Base-by-base conservation (phyloP, 306 rosid genomes). In the Inga leiocalycina region DNA sequence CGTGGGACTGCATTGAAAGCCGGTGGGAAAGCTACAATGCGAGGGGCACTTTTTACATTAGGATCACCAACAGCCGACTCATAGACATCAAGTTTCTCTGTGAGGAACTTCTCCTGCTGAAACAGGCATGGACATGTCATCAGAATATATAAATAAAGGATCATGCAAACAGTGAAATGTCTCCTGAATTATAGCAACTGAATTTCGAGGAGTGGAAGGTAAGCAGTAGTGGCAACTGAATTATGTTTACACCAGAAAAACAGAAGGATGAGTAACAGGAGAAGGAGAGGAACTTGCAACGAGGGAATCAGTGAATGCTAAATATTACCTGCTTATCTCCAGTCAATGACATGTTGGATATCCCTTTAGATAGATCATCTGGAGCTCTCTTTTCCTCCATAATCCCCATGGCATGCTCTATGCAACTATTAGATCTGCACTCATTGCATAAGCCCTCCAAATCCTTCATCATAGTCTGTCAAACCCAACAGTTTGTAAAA, bases 51-150 rank as follows among this genome's bases (percentile, higher is more conserved):
- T 83, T 81, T 88, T 65, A 86, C 84, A 12, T 88, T 88, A 65
- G 91, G 74, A 79, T 86, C 89, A 39, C 91, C 89, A 66, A 88
- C 88, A 35, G 89, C 89, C 48, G 91, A 88, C 81, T 88, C 88
- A 24, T 84, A 88, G 35, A 72, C 86, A 71, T 88, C 88, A 30
- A 88, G 91, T 79, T 88, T 86, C 82, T 88, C 91, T 37, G 79
- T 81, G 34, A 88, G 88, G 80, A 78, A 81, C 66, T 88, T 88
- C 79, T 86, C 91, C 86, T 49, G 74, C 91, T 88, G 91, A 75
- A 84, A 86, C 77, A 72, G 39, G 68, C 30, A 52, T 19, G 13
- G 64, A 71, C 79, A 76, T 71, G 83, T 71, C 72, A 85, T 71
- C 61, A 88, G 85, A 61, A 79, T 34, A 80, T 72, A 74, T 85